phyloP scores from a whole-genome alignment of 306 rosid genomes.

The Citrullus amarus region DNA sequence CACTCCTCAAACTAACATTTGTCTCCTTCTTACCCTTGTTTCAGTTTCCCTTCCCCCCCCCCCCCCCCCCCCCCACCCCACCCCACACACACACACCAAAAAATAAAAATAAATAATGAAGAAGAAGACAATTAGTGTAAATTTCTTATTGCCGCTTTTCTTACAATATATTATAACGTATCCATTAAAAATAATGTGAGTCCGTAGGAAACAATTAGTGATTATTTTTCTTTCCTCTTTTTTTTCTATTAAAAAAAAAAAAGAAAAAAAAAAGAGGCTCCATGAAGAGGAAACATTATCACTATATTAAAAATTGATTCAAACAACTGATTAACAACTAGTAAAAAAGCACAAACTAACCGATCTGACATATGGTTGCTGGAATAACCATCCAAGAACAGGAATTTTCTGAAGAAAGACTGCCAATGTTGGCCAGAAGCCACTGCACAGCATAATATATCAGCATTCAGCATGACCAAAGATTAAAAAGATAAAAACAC shows the following conservation, averaged over 20 bases:
- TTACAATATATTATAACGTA: background rate
- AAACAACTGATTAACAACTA: background rate
- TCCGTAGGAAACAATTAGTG: background rate
- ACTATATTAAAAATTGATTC: background rate
- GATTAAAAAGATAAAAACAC: background rate
- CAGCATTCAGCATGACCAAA: constrained; percentile 27
- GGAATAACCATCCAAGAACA: constrained; percentile 82
- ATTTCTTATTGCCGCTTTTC: background rate
- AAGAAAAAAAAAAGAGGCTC: background rate
- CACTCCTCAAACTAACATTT: background rate
- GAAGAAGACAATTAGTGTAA: background rate
- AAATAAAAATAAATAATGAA: background rate
- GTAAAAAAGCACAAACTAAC: constrained; percentile 17
- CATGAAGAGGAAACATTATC: background rate
- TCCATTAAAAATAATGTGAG: background rate
- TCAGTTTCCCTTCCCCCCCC: background rate
- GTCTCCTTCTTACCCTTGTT: background rate
- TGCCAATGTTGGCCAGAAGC: constrained; percentile 98
- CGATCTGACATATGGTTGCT: constrained; percentile 77
- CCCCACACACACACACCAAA: no score
- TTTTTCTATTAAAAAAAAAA: no score
- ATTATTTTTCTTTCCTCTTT: no score
- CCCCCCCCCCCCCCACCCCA: background rate
- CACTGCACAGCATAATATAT: constrained; percentile 46
- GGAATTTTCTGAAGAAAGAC: constrained; percentile 93